Evolutionary conservation across 2,329 filamentous ascomycete genomes (phyloP).

Genomic region (Verticillium nubilum): DNA sequence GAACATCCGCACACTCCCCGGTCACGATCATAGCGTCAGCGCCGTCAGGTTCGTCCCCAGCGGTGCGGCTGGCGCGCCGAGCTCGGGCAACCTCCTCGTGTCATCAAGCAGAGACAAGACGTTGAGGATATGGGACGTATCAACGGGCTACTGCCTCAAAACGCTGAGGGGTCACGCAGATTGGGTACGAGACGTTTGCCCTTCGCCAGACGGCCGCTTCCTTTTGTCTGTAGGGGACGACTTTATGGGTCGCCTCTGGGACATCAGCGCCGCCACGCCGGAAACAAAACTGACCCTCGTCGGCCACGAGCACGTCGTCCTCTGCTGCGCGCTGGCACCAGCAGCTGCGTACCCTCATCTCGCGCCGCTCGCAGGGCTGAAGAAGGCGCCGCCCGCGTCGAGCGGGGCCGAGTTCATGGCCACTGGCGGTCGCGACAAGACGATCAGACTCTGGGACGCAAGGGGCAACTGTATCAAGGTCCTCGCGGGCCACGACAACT

Average conservation of each 20-base stretch:
- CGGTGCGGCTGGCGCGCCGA: slow-evolving; percentile 69
- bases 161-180: slow-evolving; percentile 81
- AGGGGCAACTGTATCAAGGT: slow-evolving; percentile 81
- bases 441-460: slow-evolving; percentile 83
- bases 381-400: slow-evolving; percentile 69
- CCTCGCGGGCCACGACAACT: slow-evolving; percentile 86
- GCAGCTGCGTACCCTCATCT: slow-evolving; percentile 72
- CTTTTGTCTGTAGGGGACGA: slow-evolving; percentile 81
- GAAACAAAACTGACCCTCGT: slow-evolving; percentile 76
- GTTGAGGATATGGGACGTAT: slow-evolving; percentile 86
- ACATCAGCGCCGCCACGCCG: slow-evolving; percentile 60
- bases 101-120: slow-evolving; percentile 82
- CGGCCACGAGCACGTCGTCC: slow-evolving; percentile 80
- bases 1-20: slow-evolving; percentile 84
- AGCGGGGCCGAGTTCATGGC: slow-evolving; percentile 84
- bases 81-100: slow-evolving; percentile 80
- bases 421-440: slow-evolving; percentile 85
- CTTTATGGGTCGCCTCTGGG: slow-evolving; percentile 78
- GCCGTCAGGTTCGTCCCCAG: slow-evolving; percentile 84
- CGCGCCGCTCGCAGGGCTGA: slow-evolving; percentile 71
- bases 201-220: slow-evolving; percentile 77
- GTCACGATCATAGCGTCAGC: slow-evolving; percentile 89
- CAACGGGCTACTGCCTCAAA: slow-evolving; percentile 86
- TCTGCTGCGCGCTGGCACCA: slow-evolving; percentile 84
- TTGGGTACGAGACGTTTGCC: slow-evolving; percentile 86